These are phyloP conservation scores for Fusarium tuaranense DNA, from an alignment of 2,329 filamentous ascomycete genomes.

Conservation along the genomic window DNA sequence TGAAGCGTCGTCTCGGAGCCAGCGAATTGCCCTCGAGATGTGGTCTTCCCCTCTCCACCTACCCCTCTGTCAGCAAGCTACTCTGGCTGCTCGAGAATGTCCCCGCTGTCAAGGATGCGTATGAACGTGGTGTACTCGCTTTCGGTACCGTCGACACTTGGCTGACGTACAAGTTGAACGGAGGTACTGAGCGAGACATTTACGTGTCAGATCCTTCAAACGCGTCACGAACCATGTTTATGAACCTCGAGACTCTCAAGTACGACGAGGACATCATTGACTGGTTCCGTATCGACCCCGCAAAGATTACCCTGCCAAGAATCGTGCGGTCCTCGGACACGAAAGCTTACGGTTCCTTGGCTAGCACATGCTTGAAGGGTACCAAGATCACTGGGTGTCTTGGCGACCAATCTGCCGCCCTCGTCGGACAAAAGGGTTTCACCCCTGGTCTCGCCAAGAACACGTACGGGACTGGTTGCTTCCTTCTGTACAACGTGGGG, in stretches of 20 bases:
- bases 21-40: conserved; percentile 76
- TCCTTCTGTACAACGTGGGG: conserved; percentile 86
- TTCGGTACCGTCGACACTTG: conserved; percentile 87
- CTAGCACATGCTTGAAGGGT: conserved; percentile 72
- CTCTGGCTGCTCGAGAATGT: conserved; percentile 81
- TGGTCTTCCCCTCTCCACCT: conserved; percentile 84
- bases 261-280: conserved; percentile 80
- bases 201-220: conserved; percentile 85
- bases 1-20: conserved; percentile 75
- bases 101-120: conserved; percentile 74
- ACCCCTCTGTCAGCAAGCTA: conserved; percentile 83
- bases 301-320: conserved; percentile 78
- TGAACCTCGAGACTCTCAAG: conserved; percentile 80
- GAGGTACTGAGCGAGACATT: conserved; percentile 71
- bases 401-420: conserved; percentile 83
- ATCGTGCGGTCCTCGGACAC: conserved; percentile 81
- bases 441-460: conserved; percentile 83
- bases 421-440: conserved; percentile 85
- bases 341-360: conserved; percentile 75
- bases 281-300: conserved; percentile 79
- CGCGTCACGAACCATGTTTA: conserved; percentile 87
- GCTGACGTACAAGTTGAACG: conserved; percentile 84
- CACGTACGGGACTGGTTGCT: conserved; percentile 88
- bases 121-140: conserved; percentile 76
- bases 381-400: conserved; percentile 80